Evolutionary conservation across 345 rosid species (phyloP).

Genomic region (Pseudoturritis turrita): DNA sequence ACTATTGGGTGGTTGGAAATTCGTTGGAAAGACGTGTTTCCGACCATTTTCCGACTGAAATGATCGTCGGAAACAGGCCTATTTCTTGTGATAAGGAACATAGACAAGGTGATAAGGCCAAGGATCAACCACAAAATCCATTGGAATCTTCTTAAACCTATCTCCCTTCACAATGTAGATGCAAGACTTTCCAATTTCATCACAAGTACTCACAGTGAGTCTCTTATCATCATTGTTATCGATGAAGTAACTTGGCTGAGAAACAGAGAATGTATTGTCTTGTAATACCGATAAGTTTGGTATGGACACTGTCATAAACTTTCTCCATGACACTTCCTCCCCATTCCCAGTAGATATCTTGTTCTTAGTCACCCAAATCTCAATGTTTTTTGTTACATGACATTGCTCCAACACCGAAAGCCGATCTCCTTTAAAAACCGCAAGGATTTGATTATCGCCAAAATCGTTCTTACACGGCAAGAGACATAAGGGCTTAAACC

Average conservation of each 20-base stretch:
- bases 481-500: background rate
- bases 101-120: slow-evolving; percentile 6
- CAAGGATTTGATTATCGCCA: background rate
- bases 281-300: background rate
- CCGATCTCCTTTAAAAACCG: background rate
- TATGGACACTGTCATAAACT: slow-evolving; percentile 1
- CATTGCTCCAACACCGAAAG: background rate
- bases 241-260: no score
- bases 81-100: no score
- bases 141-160: background rate
- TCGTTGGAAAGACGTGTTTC: no score
- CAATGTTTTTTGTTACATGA: background rate
- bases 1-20: no score
- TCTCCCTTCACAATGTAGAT: background rate
- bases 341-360: background rate
- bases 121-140: background rate
- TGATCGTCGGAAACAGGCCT: no score
- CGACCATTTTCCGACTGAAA: no score
- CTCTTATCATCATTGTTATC: no score
- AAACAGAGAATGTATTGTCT: background rate
- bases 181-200: background rate
- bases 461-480: background rate
- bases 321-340: background rate
- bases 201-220: background rate
- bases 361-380: background rate